Evolutionary conservation across 2,329 filamentous ascomycete genomes (phyloP).

Genomic region (Tolypocladium amazonense): DNA sequence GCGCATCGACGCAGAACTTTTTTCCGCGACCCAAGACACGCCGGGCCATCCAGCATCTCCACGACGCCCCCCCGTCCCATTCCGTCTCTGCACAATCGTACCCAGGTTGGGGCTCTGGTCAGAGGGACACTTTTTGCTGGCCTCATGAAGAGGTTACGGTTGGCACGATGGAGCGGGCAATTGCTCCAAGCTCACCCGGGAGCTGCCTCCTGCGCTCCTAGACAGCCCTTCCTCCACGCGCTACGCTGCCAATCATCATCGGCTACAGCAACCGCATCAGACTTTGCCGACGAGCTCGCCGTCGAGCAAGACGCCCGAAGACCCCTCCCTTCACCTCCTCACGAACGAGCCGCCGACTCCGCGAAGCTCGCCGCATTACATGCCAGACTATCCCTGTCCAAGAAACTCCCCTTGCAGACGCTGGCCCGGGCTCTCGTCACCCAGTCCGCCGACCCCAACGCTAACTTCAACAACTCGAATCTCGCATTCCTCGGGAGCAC

Average conservation of each 20-base stretch:
- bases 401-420: slow-evolving; percentile 73
- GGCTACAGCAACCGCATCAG: slow-evolving; percentile 12
- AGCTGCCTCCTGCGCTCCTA: slow-evolving; percentile 11
- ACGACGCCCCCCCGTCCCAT: background rate
- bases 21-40: slow-evolving; percentile 1
- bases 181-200: slow-evolving; percentile 24
- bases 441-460: slow-evolving; percentile 68
- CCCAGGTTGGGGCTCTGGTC: background rate
- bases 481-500: slow-evolving; percentile 73
- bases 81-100: background rate
- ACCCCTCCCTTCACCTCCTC: slow-evolving; percentile 59
- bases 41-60: background rate
- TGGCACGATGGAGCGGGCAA: slow-evolving; percentile 29
- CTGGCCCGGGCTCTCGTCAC: slow-evolving; percentile 81
- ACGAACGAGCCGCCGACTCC: slow-evolving; percentile 56
- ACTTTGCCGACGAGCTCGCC: slow-evolving; percentile 9
- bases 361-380: slow-evolving; percentile 90
- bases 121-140: background rate
- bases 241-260: slow-evolving; percentile 22
- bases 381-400: slow-evolving; percentile 73
- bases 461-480: slow-evolving; percentile 79
- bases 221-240: slow-evolving; percentile 14
- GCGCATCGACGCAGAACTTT: slow-evolving; percentile 4
- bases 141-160: slow-evolving; percentile 31
- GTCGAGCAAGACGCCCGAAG: slow-evolving; percentile 11